phyloP scores from a whole-genome alignment of 768 basidiomycete species.

The Auricularia auricula-judae region DNA sequence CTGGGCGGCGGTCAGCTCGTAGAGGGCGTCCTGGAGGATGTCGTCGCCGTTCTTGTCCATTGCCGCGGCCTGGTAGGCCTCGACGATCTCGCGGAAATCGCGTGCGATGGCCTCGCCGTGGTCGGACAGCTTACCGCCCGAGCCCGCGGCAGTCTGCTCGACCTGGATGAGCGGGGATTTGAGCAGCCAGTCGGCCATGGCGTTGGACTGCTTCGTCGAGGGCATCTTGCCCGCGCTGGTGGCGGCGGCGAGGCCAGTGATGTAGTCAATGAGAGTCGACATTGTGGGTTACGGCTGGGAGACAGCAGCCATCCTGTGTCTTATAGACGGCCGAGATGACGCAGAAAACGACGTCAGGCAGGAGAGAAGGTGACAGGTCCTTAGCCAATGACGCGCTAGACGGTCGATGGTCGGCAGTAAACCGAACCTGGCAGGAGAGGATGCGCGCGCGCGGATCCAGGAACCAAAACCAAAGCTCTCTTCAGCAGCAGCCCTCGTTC shows the following conservation, averaged over 20 bases:
- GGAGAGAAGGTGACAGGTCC: too few species aligned
- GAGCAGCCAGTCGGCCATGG: constrained; percentile 40
- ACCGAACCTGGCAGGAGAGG: too few species aligned
- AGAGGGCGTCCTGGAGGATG: constrained; percentile 52
- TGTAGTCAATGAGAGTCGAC: constrained; percentile 42
- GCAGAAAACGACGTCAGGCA: too few species aligned
- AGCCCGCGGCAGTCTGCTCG: constrained; percentile 24
- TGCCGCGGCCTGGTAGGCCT: constrained; percentile 44
- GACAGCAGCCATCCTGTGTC: too few species aligned
- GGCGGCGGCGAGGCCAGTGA: constrained; percentile 52
- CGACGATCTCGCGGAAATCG: constrained; percentile 40
- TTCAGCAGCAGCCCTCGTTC: too few species aligned
- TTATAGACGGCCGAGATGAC: too few species aligned
- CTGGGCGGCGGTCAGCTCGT: constrained; percentile 51
- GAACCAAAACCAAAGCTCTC: too few species aligned
- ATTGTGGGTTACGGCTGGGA: not conserved
- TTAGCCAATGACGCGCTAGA: too few species aligned
- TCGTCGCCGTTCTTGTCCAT: constrained; percentile 56
- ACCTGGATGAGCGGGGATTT: constrained; percentile 16
- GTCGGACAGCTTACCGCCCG: constrained; percentile 35
- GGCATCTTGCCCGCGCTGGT: constrained; percentile 64
- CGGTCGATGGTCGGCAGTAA: too few species aligned
- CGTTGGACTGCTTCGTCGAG: constrained; percentile 42
- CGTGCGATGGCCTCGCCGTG: constrained; percentile 43
- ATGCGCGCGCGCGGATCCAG: too few species aligned